Conservation (phyloP, 1,284 basidiomycete genomes). For the Rhodotorula sp. region DNA sequence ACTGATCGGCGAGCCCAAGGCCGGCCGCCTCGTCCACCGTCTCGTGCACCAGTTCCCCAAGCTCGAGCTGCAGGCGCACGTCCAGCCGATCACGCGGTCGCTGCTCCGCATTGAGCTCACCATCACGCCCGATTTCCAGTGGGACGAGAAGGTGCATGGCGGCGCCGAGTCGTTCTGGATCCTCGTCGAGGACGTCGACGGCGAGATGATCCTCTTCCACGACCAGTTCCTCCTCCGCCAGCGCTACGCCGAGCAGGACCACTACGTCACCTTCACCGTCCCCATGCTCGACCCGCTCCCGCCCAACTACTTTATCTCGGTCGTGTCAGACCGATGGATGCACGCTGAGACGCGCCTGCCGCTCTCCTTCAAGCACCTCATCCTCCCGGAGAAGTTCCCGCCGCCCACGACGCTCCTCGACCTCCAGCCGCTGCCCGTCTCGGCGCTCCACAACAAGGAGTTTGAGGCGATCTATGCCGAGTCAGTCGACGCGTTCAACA, state of each 20-base stretch:
- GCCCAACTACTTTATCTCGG: slow-evolving; percentile 95
- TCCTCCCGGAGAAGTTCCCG: slow-evolving; percentile 96
- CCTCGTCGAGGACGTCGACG: slow-evolving; percentile 94
- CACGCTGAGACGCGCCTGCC: slow-evolving; percentile 92
- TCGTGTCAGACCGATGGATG: slow-evolving; percentile 93
- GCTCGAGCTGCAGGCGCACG: slow-evolving; percentile 74
- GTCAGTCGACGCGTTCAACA: slow-evolving; percentile 78
- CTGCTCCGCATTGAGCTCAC: slow-evolving; percentile 85
- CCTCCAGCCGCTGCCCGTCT: slow-evolving; percentile 84
- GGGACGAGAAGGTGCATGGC: slow-evolving; percentile 94
- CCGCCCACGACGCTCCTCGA: slow-evolving; percentile 89
- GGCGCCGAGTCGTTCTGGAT: slow-evolving; percentile 86
- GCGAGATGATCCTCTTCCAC: slow-evolving; percentile 91
- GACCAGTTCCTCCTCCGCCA: slow-evolving; percentile 89
- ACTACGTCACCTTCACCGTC: slow-evolving; percentile 90
- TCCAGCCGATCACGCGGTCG: slow-evolving; percentile 87
- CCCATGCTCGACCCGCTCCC: slow-evolving; percentile 96
- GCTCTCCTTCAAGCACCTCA: slow-evolving; percentile 96
- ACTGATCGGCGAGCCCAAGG: slow-evolving; percentile 83
- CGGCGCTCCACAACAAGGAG: slow-evolving; percentile 87
- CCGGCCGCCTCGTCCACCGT: slow-evolving; percentile 87
- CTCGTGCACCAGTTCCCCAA: slow-evolving; percentile 97
- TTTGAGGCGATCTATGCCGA: slow-evolving; percentile 82
- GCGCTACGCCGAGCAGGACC: slow-evolving; percentile 76
- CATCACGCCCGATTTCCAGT: slow-evolving; percentile 92